These are phyloP conservation scores for Mucor ambiguus DNA, from an alignment of 371 early-diverging fungal species.

Conservation along the genomic window DNA sequence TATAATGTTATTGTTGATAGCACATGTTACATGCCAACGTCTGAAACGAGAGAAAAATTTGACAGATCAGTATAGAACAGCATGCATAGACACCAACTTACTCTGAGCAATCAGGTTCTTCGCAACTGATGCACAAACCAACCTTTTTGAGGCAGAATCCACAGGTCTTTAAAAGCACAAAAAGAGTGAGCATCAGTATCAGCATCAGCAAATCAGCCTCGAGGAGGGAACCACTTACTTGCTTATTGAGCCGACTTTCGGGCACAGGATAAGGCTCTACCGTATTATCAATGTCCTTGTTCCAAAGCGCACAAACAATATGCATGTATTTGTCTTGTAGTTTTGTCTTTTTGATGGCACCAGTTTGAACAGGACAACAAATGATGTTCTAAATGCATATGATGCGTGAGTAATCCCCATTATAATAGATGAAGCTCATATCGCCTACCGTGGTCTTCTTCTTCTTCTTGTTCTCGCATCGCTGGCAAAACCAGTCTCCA, in stretches of 20 bases:
- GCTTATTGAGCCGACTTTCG: constrained; percentile 20
- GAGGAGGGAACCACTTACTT: constrained; percentile 22
- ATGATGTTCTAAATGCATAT: constrained; percentile 39
- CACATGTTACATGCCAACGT: constrained; percentile 46
- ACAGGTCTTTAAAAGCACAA: constrained; percentile 27
- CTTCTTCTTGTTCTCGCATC: constrained; percentile 47
- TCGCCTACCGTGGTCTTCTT: constrained; percentile 42
- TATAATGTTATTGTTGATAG: constrained; percentile 30
- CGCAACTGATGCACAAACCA: constrained; percentile 42
- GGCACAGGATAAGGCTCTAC: constrained; percentile 46
- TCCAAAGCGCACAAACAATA: constrained; percentile 60
- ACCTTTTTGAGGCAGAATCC: constrained; percentile 30
- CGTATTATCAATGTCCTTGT: constrained; percentile 39
- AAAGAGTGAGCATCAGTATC: not conserved
- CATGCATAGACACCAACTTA: constrained; percentile 12
- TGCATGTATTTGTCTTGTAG: constrained; percentile 59
- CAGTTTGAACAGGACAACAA: constrained; percentile 52
- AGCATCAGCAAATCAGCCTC: not conserved
- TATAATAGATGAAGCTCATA: not conserved
- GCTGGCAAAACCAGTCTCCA: constrained; percentile 59
- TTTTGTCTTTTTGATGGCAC: constrained; percentile 57
- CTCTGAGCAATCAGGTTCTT: constrained; percentile 35
- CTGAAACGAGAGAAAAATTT: constrained; percentile 12
- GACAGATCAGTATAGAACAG: not conserved
- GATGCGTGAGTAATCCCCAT: not conserved